Evolutionary conservation across 176 grass and related monocot genomes (phyloP).

Genomic region (Avena insularis): DNA sequence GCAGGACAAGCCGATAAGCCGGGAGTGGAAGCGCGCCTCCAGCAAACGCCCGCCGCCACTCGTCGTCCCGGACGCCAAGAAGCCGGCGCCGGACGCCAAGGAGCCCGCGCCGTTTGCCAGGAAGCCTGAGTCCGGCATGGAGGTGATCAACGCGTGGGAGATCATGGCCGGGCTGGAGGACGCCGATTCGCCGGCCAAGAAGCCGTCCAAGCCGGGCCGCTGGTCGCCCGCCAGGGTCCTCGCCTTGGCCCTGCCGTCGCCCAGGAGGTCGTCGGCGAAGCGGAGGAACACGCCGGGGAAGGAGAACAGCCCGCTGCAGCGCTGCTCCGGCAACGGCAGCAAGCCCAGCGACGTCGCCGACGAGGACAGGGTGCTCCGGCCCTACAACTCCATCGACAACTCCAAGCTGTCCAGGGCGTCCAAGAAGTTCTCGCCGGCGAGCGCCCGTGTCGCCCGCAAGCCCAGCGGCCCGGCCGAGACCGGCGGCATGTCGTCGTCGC

Average conservation of each 20-base stretch:
- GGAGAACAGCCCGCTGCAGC: constrained; percentile 83
- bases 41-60: constrained; percentile 54
- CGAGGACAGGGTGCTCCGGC: constrained; percentile 54
- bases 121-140: constrained; percentile 58
- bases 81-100: constrained; percentile 27
- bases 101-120: background rate
- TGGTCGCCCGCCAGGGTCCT: constrained; percentile 72
- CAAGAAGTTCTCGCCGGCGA: constrained; percentile 65
- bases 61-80: constrained; percentile 56
- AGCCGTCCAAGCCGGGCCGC: constrained; percentile 52
- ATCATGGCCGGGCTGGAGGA: constrained; percentile 91
- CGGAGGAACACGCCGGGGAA: constrained; percentile 62
- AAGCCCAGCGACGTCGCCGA: constrained; percentile 47
- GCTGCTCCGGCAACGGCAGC: constrained; percentile 45
- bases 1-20: constrained; percentile 67
- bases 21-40: constrained; percentile 58
- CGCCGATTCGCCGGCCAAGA: constrained; percentile 69
- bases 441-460: constrained; percentile 57
- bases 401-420: constrained; percentile 64
- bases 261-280: constrained; percentile 52
- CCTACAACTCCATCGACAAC: constrained; percentile 85
- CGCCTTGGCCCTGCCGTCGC: constrained; percentile 56
- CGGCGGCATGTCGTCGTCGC: constrained; percentile 62
- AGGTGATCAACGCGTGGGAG: constrained; percentile 94
- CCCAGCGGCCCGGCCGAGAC: constrained; percentile 26